These are phyloP conservation scores for Akanthomyces muscarius DNA, from an alignment of 2,329 filamentous ascomycete species.

Conservation along the genomic window DNA sequence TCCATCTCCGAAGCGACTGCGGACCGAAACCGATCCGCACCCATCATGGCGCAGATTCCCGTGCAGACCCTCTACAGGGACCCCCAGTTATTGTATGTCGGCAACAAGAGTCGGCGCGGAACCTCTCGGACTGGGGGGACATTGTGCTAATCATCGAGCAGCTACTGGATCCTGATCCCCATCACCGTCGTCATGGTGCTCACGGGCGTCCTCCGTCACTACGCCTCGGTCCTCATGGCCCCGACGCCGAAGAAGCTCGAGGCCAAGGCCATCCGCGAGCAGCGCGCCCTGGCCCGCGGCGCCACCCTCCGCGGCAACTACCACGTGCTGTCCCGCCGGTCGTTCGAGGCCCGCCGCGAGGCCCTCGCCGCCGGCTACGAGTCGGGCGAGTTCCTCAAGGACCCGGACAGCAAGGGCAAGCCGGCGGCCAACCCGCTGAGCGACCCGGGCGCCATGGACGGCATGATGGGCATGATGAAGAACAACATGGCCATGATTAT, in stretches of 20 bases:
- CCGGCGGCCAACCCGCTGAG: conserved; percentile 90
- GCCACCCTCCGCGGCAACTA: conserved; percentile 81
- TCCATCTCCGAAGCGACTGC: neutral
- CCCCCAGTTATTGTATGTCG: conserved; percentile 88
- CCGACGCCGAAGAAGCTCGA: conserved; percentile 78
- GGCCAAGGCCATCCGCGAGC: conserved; percentile 74
- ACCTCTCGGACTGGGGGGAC: neutral
- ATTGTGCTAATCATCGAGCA: conserved; percentile 35
- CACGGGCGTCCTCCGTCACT: conserved; percentile 93
- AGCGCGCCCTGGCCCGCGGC: conserved; percentile 77
- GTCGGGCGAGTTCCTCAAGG: conserved; percentile 82
- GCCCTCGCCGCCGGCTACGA: conserved; percentile 78
- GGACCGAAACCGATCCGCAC: neutral
- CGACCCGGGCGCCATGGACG: conserved; percentile 95
- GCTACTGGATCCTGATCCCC: conserved; percentile 98
- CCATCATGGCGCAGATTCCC: conserved; percentile 73
- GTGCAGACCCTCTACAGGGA: conserved; percentile 97
- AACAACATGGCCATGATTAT: conserved; percentile 99
- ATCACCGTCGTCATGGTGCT: conserved; percentile 98
- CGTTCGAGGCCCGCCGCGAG: conserved; percentile 78
- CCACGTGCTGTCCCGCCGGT: conserved; percentile 69
- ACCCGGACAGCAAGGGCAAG: conserved; percentile 80
- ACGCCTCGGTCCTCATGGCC: conserved; percentile 87
- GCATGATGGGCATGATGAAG: conserved; percentile 99
- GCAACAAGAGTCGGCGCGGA: neutral